These are phyloP conservation scores for Yamadazyma songkhlaensis DNA, from an alignment of 1,139 yeast genomes.

Conservation along the genomic window DNA sequence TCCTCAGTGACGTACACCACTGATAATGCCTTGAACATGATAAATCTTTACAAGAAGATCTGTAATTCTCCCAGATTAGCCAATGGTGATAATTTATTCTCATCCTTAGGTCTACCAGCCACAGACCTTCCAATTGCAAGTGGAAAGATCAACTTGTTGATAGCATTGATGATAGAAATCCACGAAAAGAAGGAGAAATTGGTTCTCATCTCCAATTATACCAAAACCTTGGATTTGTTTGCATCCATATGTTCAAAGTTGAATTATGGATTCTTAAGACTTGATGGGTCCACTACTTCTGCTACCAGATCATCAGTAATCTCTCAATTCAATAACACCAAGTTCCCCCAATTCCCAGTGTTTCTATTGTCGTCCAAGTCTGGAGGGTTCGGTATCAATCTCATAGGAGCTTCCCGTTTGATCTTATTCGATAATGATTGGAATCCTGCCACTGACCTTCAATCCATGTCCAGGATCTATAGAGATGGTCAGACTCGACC, in stretches of 20 bases:
- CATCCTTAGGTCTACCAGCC: constrained; percentile 13
- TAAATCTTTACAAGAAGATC: constrained; percentile 72
- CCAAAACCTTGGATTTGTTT: constrained; percentile 80
- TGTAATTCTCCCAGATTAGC: constrained; percentile 80
- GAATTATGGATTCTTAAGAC: constrained; percentile 53
- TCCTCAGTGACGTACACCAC: constrained; percentile 5
- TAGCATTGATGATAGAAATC: constrained; percentile 53
- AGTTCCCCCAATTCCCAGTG: constrained; percentile 47
- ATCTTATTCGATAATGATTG: constrained; percentile 87
- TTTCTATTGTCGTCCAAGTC: constrained; percentile 85
- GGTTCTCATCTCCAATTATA: constrained; percentile 85
- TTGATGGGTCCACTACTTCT: constrained; percentile 84
- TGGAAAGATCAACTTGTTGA: constrained; percentile 58
- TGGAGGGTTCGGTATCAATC: constrained; percentile 91
- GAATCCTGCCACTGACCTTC: constrained; percentile 92
- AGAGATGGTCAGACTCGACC: constrained; percentile 87
- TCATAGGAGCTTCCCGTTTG: constrained; percentile 86
- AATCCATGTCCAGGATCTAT: constrained; percentile 95
- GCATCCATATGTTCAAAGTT: constrained; percentile 54
- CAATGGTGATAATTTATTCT: constrained; percentile 35
- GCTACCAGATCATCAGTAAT: constrained; percentile 65
- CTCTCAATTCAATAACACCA: constrained; percentile 58
- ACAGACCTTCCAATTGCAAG: constrained; percentile 28
- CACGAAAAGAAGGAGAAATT: constrained; percentile 58
- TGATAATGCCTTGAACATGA: constrained; percentile 57